Evolutionary conservation across 495 filamentous ascomycete genomes (phyloP), one percentile per base, ranked within the genome.

Genomic region (Elasticomyces elasticus): DNA sequence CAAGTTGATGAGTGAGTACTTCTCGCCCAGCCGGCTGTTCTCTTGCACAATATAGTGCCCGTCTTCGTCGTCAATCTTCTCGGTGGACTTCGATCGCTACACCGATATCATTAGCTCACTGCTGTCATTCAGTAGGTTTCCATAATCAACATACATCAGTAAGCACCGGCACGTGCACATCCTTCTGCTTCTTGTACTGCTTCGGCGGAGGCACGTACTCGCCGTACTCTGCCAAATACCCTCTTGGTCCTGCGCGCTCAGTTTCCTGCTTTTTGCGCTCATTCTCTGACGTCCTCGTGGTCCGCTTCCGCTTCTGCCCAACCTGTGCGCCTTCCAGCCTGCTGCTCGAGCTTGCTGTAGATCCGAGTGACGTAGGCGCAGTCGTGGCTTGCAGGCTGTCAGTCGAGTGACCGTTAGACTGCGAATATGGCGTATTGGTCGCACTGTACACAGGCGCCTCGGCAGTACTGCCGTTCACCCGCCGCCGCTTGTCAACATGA

Each of bases 21-120:
- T 76, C 24, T 91, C 81, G 43, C 91, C 95, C 33, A 98, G 70
- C 54, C 83, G 77, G 15, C 83, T 84, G 53, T 94, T 85, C 33
- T 87, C 83, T 2, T 81, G 79, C 13, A 98, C 89, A 61, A 95
- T 86, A 63, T 95, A 97, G 66, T 98, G 92, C 15, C 92, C 92
- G 62, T 98, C 92, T 42, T 96, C 89, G 56, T 97, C 92, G 61
- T 98, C 92, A 46, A 87, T 83, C 70, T 83, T 78, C 65, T 85
- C 69, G 44, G 74, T 68, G 27, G 71, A 73, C 33, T 68, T 63
- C 26, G 51, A 28, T 4, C 58, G 58, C 56, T 59, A 30, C 24
- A 26, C 30, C 5, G n/a, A 33, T 3, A 4, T 30, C 41, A 56
- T 72, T 66, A 37, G 44, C 24, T 6, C 30, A 9, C 19, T 17